These are phyloP conservation scores for Pisolithus thermaeus DNA, from an alignment of 1,284 basidiomycete species.

Conservation along the genomic window DNA sequence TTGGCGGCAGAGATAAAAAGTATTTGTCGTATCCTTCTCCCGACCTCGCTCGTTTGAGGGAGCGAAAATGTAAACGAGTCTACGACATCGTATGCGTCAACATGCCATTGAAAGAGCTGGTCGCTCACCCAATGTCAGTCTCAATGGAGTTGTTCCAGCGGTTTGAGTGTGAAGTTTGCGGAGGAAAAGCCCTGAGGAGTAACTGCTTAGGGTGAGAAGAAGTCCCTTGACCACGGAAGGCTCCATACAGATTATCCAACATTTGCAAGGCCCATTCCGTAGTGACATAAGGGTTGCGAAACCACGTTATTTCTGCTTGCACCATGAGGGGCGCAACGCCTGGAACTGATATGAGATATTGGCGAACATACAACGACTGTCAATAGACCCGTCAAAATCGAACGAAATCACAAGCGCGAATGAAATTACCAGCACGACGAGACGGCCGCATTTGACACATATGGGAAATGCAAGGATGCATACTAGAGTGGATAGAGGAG, in stretches of 20 bases:
- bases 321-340: background rate
- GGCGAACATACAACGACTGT: background rate
- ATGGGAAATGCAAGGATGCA: background rate
- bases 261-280: constrained; percentile 5
- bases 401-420: background rate
- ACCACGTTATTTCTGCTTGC: constrained; percentile 2
- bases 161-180: background rate
- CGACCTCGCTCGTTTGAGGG: background rate
- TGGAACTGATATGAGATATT: background rate
- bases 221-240: background rate
- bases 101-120: background rate
- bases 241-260: constrained; percentile 2
- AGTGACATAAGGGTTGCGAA: constrained; percentile 3
- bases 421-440: background rate
- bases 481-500: background rate
- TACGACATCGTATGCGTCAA: background rate
- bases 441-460: constrained; percentile 3
- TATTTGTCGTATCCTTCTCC: background rate
- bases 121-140: background rate
- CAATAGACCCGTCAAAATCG: background rate
- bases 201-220: background rate
- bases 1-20: constrained; percentile 4
- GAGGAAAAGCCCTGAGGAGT: constrained; percentile 1
- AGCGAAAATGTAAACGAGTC: background rate
- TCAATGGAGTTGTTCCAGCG: background rate